A percentile compares a stretch with the other conserved stretches of the same genome.
These are phyloP conservation scores for Diutina sp. DNA, from an alignment of 1,139 yeast genomes.

Conservation along the genomic window DNA sequence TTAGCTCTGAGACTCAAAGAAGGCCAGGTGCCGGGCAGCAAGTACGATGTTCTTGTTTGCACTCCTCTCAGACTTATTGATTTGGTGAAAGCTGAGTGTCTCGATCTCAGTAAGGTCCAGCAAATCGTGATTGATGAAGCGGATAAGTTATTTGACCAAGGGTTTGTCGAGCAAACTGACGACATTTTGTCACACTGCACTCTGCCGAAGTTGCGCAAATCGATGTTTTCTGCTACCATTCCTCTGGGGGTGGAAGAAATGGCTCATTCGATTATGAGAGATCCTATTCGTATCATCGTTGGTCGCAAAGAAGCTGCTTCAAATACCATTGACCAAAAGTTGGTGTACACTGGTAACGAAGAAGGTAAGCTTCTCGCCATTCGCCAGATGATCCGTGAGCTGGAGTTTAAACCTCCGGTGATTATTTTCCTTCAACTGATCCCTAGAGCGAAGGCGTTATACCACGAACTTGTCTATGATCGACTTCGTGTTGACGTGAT, in stretches of 20 bases:
- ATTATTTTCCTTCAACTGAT: slow-evolving; percentile 86
- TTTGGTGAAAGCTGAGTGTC: slow-evolving; percentile 46
- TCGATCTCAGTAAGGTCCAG: slow-evolving; percentile 52
- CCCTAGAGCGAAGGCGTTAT: slow-evolving; percentile 87
- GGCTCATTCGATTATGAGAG: slow-evolving; percentile 74
- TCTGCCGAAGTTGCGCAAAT: slow-evolving; percentile 40
- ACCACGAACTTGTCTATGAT: slow-evolving; percentile 85
- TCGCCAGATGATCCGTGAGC: slow-evolving; percentile 73
- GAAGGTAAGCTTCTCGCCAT: slow-evolving; percentile 89
- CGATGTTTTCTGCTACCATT: slow-evolving; percentile 90
- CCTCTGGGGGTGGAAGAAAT: slow-evolving; percentile 89
- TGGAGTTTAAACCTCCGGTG: slow-evolving; percentile 87
- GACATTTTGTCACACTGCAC: slow-evolving; percentile 63
- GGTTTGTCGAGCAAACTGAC: slow-evolving; percentile 87
- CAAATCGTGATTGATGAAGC: slow-evolving; percentile 89
- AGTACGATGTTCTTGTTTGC: slow-evolving; percentile 70
- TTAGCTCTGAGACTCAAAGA: slow-evolving; percentile 39
- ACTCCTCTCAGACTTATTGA: slow-evolving; percentile 87
- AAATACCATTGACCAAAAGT: slow-evolving; percentile 66
- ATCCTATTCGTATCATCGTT: slow-evolving; percentile 75
- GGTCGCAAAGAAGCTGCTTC: slow-evolving; percentile 96
- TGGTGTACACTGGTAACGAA: slow-evolving; percentile 85
- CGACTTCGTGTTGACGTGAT: slow-evolving; percentile 88
- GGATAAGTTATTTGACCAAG: slow-evolving; percentile 83
- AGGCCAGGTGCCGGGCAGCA: slow-evolving; percentile 38